These are phyloP conservation scores for Phaeophleospora eucalypticola DNA, from an alignment of 2,329 filamentous ascomycete species.

Conservation along the genomic window DNA sequence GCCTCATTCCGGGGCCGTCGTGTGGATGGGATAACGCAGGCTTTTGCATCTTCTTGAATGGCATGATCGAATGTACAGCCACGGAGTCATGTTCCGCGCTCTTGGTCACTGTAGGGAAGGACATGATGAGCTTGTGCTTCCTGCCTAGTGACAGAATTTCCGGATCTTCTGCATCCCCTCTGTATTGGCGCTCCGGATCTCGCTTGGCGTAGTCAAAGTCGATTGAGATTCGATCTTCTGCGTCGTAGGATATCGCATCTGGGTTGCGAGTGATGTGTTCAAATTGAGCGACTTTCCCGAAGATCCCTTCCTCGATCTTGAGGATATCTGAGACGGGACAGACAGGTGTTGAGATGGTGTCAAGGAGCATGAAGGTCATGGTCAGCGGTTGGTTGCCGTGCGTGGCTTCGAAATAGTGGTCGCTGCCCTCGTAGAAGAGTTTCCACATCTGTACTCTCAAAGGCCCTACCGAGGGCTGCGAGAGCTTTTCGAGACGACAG, in stretches of 20 bases:
- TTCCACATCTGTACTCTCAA: background rate
- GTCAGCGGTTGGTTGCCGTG: background rate
- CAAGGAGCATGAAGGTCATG: background rate
- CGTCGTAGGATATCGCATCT: background rate
- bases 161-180: background rate
- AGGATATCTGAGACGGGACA: background rate
- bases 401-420: background rate
- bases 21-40: background rate
- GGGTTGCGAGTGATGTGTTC: background rate
- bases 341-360: background rate
- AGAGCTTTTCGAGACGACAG: background rate
- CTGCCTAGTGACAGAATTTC: background rate
- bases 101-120: background rate
- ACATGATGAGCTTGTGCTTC: background rate
- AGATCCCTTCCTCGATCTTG: background rate
- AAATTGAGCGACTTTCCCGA: background rate
- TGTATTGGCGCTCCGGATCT: background rate
- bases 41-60: background rate
- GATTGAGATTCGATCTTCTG: background rate
- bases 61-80: background rate
- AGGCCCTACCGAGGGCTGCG: background rate
- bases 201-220: background rate
- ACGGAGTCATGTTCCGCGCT: background rate
- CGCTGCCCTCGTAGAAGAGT: background rate
- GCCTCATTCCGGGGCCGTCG: background rate